A percentile compares a stretch with the other conserved stretches of the same genome.
phyloP scores from a whole-genome alignment of 1,139 yeast species.

The Meyerozyma guilliermondii region DNA sequence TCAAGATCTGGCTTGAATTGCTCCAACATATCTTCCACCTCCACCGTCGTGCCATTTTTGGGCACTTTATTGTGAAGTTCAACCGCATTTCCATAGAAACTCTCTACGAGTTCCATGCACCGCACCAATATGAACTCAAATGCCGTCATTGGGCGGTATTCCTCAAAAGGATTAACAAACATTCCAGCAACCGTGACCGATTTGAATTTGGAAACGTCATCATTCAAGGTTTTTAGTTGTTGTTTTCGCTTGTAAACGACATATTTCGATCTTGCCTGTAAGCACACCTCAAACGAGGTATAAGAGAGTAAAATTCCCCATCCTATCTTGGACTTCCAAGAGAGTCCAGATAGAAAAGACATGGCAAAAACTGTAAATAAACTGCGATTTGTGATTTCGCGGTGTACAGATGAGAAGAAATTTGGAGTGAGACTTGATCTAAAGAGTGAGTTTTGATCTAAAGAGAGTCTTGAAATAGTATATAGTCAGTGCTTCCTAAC shows the following conservation, averaged over 20 bases:
- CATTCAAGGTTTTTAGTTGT: conserved; percentile 20
- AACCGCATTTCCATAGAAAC: conserved; percentile 58
- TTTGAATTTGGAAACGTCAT: conserved; percentile 30
- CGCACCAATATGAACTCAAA: conserved; percentile 78
- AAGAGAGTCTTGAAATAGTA: neutral
- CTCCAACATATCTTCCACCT: conserved; percentile 53
- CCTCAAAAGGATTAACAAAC: conserved; percentile 88
- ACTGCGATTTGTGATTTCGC: neutral
- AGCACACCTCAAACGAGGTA: conserved; percentile 62
- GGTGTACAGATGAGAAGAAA: neutral
- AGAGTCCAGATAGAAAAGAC: conserved; percentile 4
- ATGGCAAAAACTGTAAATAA: neutral
- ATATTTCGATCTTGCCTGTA: conserved; percentile 49
- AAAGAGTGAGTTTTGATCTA: neutral
- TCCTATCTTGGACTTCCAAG: conserved; percentile 36
- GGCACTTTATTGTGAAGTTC: conserved; percentile 34
- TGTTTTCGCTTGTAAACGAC: conserved; percentile 52
- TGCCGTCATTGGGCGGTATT: conserved; percentile 83
- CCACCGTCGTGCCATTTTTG: conserved; percentile 39
- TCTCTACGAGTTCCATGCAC: conserved; percentile 62
- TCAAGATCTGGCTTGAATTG: conserved; percentile 54
- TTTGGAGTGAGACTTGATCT: neutral
- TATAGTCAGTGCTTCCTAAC: conserved; percentile 63
- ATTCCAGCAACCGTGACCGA: conserved; percentile 67
- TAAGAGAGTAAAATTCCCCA: conserved; percentile 57